phyloP scores from a whole-genome alignment of 129 eudicot species.

The Flaveria sonorensis region DNA sequence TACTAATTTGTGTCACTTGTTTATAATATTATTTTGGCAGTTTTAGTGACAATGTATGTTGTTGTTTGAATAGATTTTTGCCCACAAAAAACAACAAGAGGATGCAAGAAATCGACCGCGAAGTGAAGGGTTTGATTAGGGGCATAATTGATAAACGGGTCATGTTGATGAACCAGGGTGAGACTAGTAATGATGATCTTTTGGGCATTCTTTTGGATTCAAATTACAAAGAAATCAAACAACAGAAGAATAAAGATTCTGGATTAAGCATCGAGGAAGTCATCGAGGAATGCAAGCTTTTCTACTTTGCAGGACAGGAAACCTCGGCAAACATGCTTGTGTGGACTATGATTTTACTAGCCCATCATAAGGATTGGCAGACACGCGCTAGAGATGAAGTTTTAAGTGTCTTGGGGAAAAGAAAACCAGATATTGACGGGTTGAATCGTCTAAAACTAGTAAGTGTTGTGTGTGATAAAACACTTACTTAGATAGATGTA shows the following conservation, averaged over 20 bases:
- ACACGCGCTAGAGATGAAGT: slow-evolving; percentile 30
- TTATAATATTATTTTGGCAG: too few species aligned
- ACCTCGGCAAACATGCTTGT: too few species aligned
- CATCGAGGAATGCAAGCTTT: too few species aligned
- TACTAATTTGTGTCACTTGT: too few species aligned
- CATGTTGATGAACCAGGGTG: background rate
- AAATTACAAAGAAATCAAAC: background rate
- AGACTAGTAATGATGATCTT: slow-evolving; percentile 16
- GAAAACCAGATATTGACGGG: slow-evolving; percentile 13
- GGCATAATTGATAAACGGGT: slow-evolving; percentile 18
- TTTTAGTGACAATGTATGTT: too few species aligned
- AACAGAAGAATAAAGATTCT: too few species aligned
- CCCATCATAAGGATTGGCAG: slow-evolving; percentile 27
- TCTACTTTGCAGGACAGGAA: too few species aligned
- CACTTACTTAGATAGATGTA: background rate
- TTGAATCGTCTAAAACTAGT: slow-evolving; percentile 26
- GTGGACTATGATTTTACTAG: background rate
- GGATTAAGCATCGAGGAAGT: too few species aligned
- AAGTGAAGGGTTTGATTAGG: slow-evolving; percentile 1
- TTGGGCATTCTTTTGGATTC: slow-evolving; percentile 14
- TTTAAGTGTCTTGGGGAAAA: slow-evolving; percentile 13
- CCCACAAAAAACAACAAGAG: slow-evolving; percentile 21
- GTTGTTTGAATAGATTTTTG: slow-evolving; percentile 7
- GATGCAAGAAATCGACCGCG: slow-evolving; percentile 18
- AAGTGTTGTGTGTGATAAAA: background rate